Evolutionary conservation across 2,329 filamentous ascomycete genomes (phyloP), one percentile per base, ranked within the genome.

Genomic region (Phaeosphaeria sp.): DNA sequence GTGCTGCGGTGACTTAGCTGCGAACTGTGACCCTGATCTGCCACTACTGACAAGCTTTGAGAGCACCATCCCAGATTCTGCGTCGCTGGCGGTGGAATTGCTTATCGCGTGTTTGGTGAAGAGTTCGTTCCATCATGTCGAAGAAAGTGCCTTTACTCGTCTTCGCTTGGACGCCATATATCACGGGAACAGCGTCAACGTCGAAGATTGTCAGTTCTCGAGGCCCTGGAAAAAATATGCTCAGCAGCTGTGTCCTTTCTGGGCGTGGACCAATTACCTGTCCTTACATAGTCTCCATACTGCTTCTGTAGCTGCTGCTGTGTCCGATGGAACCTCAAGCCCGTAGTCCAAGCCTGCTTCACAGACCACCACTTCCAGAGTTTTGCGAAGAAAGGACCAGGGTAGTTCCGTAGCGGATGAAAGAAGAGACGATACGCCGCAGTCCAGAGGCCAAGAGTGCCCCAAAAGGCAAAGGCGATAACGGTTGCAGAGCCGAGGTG

Each of bases 1-100:
- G 58, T 1, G 70, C 65, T 52, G 25, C 25, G 11, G 25, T 23
- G 33, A 42, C 41, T 18, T 6, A 20, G 41, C 20, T 17, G 20
- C 13, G n/a, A 43, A 43, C 15, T 4, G 4, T 25, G 18, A 3
- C 10, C 15, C 18, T 25, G 30, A 18, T n/a, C 5, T 39, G 17
- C 2, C 21, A 13, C n/a, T 21, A 50, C 48, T 50, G 33, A 56
- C 54, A 44, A 22, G 63, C 60, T 54, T 72, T 69, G 53, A 74
- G 69, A 2, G 60, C 69, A n/a, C 65, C 64, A 39, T 73, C 70
- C 71, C 71, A 74, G n/a, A 70, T 52, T 27, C 58, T 65, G 20
- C 72, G 65, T 15, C 70, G 58, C 46, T 68, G 60, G 11, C 65
- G 63, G 52, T 75, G 72, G 46, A 63, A 70, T 0, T 44, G 22